Evolutionary conservation across 805 yeast genomes (phyloP).

Genomic region (Kregervanrija delftensis): DNA sequence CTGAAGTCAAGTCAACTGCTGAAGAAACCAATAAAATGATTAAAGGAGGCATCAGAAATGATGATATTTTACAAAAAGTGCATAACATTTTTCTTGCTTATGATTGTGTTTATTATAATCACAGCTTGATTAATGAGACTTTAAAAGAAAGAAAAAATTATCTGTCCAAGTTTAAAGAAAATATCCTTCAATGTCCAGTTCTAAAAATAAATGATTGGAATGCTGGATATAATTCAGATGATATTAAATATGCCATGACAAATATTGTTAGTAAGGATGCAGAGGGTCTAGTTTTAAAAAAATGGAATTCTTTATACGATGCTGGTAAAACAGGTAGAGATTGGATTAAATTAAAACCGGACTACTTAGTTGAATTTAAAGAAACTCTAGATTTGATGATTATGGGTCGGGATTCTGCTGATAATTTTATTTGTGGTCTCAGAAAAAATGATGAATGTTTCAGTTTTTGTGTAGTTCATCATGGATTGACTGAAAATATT

Average conservation of each 20-base stretch:
- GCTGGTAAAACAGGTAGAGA: constrained; percentile 50
- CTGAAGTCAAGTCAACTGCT: constrained; percentile 69
- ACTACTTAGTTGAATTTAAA: constrained; percentile 78
- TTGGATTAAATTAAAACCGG: constrained; percentile 94
- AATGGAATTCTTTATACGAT: constrained; percentile 48
- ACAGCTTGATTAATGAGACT: constrained; percentile 46
- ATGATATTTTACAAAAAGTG: constrained; percentile 15
- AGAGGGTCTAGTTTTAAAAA: constrained; percentile 81
- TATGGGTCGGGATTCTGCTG: constrained; percentile 48
- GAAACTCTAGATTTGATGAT: constrained; percentile 76
- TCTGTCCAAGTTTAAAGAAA: constrained; percentile 40
- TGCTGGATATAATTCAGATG: constrained; percentile 30
- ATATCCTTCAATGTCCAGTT: constrained; percentile 38
- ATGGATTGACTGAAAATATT: constrained; percentile 57
- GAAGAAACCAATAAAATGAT: constrained; percentile 35
- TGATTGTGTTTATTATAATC: constrained; percentile 66
- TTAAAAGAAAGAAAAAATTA: constrained; percentile 50
- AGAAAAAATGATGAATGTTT: constrained; percentile 31
- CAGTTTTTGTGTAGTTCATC: constrained; percentile 75
- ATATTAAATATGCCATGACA: constrained; percentile 49
- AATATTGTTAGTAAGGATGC: constrained; percentile 54
- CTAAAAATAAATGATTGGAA: constrained; percentile 34
- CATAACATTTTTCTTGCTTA: constrained; percentile 59
- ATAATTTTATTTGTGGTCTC: constrained; percentile 4
- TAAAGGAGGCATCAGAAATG: constrained; percentile 14